These are phyloP conservation scores for Cladorrhinum samala DNA, from an alignment of 495 filamentous ascomycete species.

Conservation along the genomic window DNA sequence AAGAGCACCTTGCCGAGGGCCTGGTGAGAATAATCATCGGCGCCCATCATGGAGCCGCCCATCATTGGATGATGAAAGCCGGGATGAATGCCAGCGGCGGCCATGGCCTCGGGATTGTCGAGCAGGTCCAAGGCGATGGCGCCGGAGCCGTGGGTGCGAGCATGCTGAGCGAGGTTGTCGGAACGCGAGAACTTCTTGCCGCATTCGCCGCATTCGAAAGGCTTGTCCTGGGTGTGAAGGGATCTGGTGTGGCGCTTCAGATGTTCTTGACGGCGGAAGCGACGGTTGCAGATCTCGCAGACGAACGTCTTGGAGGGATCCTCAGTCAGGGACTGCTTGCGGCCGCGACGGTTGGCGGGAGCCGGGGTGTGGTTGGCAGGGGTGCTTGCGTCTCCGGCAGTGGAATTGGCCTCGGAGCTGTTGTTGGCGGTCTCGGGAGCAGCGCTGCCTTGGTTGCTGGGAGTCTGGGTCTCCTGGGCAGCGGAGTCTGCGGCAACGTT, in stretches of 20 bases:
- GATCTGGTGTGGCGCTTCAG: conserved; percentile 98
- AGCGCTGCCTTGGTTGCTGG: conserved; percentile 23
- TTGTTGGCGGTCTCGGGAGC: conserved; percentile 15
- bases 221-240: conserved; percentile 97
- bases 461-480: conserved; percentile 34
- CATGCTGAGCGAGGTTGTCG: conserved; percentile 95
- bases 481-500: conserved; percentile 40
- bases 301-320: conserved; percentile 98
- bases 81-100: conserved; percentile 14
- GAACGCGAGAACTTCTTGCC: conserved; percentile 99
- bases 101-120: conserved; percentile 57
- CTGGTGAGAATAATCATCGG: conserved; percentile 46
- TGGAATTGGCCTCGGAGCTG: conserved; percentile 21
- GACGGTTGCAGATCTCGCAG: conserved; percentile 89
- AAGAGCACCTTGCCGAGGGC: conserved; percentile 67
- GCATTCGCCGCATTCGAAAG: conserved; percentile 93
- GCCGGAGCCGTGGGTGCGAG: conserved; percentile 85
- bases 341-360: conserved; percentile 84
- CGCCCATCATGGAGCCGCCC: conserved; percentile 33
- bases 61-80: conserved; percentile 20
- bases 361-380: conserved; percentile 40
- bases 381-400: conserved; percentile 23
- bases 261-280: conserved; percentile 98
- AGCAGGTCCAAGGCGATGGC: conserved; percentile 85
- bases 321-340: conserved; percentile 97